Conservation (phyloP, 139 green algal genomes). For the Microglena sp. region DNA sequence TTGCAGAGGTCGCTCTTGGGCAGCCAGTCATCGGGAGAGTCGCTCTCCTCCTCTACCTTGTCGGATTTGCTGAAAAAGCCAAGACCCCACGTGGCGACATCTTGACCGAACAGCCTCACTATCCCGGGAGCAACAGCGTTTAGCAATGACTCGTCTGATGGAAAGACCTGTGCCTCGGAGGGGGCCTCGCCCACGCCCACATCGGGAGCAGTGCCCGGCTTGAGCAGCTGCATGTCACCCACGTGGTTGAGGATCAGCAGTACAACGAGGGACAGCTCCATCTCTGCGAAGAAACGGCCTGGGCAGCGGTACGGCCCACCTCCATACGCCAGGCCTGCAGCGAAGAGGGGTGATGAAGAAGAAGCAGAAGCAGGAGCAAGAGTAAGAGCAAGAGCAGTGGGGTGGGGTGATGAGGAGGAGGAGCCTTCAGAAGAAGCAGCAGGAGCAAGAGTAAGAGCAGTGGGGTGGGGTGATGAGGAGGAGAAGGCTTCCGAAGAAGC, state of each 20-base stretch:
- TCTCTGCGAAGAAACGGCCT: constrained; percentile 61
- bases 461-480: no score
- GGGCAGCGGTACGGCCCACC: constrained; percentile 53
- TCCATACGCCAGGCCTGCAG: constrained; percentile 23
- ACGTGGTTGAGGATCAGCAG: constrained; percentile 35
- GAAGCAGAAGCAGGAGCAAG: no score
- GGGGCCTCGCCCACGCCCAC: background rate
- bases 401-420: background rate
- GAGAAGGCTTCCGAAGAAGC: no score
- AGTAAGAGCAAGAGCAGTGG: no score
- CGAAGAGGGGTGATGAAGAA: background rate
- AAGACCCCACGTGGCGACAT: background rate
- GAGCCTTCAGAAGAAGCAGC: background rate
- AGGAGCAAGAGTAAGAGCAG: background rate
- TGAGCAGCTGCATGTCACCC: background rate
- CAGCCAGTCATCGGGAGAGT: constrained; percentile 9
- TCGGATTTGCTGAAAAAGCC: background rate
- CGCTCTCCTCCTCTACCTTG: constrained; percentile 7
- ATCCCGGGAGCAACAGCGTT: constrained; percentile 3
- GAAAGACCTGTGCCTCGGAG: no score
- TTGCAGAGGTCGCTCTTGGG: constrained; percentile 25
- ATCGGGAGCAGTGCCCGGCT: background rate
- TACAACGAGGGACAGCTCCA: constrained; percentile 51
- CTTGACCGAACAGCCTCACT: background rate
- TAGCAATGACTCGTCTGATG: background rate